Evolutionary conservation across 805 yeast species (phyloP), one percentile per base, ranked within the genome.

Genomic region (Metschnikowia peoriensis): DNA sequence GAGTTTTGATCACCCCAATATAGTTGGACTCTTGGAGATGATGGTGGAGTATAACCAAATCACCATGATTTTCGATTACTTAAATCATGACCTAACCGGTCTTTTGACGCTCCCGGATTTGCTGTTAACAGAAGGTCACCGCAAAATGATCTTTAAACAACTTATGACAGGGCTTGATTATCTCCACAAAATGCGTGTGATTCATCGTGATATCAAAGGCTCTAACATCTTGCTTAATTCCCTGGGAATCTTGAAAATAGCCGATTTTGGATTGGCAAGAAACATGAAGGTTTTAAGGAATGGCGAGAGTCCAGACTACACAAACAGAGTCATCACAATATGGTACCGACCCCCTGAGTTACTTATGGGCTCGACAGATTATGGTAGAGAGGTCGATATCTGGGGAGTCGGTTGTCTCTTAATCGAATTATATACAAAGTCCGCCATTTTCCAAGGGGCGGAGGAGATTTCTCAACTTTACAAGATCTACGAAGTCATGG

Each of bases 261-360:
- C 94, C 0, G 96, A 88, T 71, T 88, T 88, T 69, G 96, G 96
- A 1, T 73, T 88, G 50, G 96, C 96, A 0, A 73, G 94, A 61
- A 82, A 81, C 49, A 85, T 88, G 89, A 85, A 83, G 62, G 75
- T 78, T 27, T 70, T 80, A 37, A 73, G 72, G 55, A 66, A 71
- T 3, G 76, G 77, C 8, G 81, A 80, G 45, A 75, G 80, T 17
- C 88, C 89, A 4, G 94, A 91, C 61, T 93, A 93, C 69, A 93
- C 99, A 1, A 94, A 94, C 66, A 73, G 99, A 51, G 98, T 94
- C 40, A 94, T 94, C 49, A 94, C 99, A 0, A 73, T 94, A 38
- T 94, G 99, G 99, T 93, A 94, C 67, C 80, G 99, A 53, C 99
- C 99, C 1, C 98, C 98, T 0, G 99, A 93, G 67, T 77, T 94